Evolutionary conservation across 2,329 filamentous ascomycete genomes (phyloP), one percentile per base, ranked within the genome.

Genomic region (Colletotrichum falcatum): DNA sequence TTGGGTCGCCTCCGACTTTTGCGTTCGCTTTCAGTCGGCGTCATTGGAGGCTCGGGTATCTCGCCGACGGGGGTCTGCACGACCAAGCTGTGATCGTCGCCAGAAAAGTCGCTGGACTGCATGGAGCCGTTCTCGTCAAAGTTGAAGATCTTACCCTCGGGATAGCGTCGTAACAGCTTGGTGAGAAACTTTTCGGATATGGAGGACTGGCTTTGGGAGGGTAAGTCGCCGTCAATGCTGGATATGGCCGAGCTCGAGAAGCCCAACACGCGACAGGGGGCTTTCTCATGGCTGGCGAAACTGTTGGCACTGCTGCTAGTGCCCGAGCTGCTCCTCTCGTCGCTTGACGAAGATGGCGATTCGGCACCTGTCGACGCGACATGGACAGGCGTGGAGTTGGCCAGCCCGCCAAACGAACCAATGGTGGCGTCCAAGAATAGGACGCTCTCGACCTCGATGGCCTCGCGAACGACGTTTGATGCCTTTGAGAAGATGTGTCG

Each of bases 131-230:
- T 74, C 5, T 77, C 77, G 18, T 81, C 81, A 37, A 83, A 84
- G 59, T 82, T 83, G 70, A 85, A 87, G 0, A 86, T 79, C 59
- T 81, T 81, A 0, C 86, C 86, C 11, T 78, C 75, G 0, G 85
- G 85, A 66, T 87, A 83, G 1, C 81, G 77, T 16, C 79, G 79
- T 1, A 87, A 74, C 7, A 87, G 78, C 2, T 77, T 77, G 0
- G 78, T 75, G 2, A 87, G 75, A 18, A 84, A 79, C 6, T 72
- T 76, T 60, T 85, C 81, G 0, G 82, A 78, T 1, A 86, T 67
- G 2, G 74, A 73, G 12, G 75, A 68, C 6, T 74, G 65, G 12
- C 74, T 65, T 0, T 42, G 51, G 9, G 49, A 53, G 2, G 73
- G 67, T 2, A 65, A 42, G 33, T 77, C 73, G 11, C 73, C 79